A percentile compares a stretch with the other conserved stretches of the same genome.
These are phyloP conservation scores for Tolypocladium pustulatum DNA, from an alignment of 2,329 filamentous ascomycete species.

Conservation along the genomic window DNA sequence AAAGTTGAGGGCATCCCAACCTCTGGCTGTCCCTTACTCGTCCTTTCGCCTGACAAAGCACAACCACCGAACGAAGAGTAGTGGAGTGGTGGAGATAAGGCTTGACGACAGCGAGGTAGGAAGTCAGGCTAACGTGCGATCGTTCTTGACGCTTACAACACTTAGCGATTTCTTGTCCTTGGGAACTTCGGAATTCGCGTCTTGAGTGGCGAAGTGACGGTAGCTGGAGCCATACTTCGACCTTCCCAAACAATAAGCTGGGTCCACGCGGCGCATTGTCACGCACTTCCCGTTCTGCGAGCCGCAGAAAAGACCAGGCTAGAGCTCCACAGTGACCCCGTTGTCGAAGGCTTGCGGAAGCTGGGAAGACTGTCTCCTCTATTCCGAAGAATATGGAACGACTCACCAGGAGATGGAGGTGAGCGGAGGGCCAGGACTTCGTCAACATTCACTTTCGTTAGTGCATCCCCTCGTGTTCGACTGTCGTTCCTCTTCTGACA, in stretches of 20 bases:
- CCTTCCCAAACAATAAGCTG: constrained; percentile 36
- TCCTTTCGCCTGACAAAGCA: constrained; percentile 34
- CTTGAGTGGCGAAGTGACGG: constrained; percentile 47
- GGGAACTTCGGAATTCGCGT: constrained; percentile 60
- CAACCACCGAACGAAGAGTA: constrained; percentile 28
- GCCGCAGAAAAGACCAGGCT: constrained; percentile 38
- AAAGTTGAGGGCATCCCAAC: not conserved
- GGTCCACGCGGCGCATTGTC: constrained; percentile 57
- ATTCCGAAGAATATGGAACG: constrained; percentile 58
- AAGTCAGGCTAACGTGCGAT: not conserved
- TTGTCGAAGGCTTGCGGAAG: constrained; percentile 34
- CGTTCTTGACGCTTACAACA: constrained; percentile 7
- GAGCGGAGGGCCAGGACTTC: constrained; percentile 7
- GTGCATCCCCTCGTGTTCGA: constrained; percentile 3
- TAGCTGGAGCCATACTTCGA: constrained; percentile 54
- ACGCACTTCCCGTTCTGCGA: constrained; percentile 58
- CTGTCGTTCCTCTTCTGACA: constrained; percentile 8
- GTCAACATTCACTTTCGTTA: constrained; percentile 40
- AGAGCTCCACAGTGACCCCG: constrained; percentile 45
- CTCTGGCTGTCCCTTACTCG: constrained; percentile 24
- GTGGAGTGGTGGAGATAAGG: constrained; percentile 30
- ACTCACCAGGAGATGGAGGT: constrained; percentile 17
- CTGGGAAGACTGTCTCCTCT: constrained; percentile 54
- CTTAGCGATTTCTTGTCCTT: constrained; percentile 48
- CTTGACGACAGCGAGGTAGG: constrained; percentile 40